phyloP scores from a whole-genome alignment of 1,284 basidiomycete species.

The Ceratobasidium sp. region DNA sequence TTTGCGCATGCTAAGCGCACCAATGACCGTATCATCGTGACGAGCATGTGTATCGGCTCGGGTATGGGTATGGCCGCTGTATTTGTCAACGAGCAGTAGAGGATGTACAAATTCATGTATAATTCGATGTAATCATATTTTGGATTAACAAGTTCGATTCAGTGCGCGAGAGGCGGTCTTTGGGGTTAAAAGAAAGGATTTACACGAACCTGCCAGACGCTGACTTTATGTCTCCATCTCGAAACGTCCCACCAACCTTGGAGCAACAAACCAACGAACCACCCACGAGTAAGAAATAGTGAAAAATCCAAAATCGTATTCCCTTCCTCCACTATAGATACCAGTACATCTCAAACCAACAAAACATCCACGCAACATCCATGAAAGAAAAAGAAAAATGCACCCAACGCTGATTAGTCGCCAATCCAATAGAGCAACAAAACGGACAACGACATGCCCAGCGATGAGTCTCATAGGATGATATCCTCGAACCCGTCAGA shows the following conservation, averaged over 20 bases:
- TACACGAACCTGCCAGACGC: no score
- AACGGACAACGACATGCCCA: constrained; percentile 45
- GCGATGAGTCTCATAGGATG: constrained; percentile 14
- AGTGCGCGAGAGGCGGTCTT: neutral
- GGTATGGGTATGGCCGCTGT: constrained; percentile 84
- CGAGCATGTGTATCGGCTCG: constrained; percentile 95
- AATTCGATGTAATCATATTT: constrained; percentile 15
- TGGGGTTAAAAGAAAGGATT: no score
- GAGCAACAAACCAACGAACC: no score
- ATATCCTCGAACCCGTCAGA: constrained; percentile 20
- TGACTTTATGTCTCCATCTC: no score
- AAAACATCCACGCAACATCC: no score
- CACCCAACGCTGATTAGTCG: constrained; percentile 47
- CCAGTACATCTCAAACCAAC: no score
- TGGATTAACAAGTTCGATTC: neutral
- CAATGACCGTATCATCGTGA: constrained; percentile 72
- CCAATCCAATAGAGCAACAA: constrained; percentile 40
- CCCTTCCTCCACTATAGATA: no score
- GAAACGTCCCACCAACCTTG: no score
- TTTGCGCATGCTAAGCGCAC: constrained; percentile 83
- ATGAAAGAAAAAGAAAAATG: no score
- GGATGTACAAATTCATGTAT: neutral
- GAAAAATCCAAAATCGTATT: no score
- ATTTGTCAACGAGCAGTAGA: constrained; percentile 77
- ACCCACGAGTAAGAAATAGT: no score